Base-by-base conservation (phyloP, 371 early-diverging fungal genomes). In the Mortierella sp. region DNA sequence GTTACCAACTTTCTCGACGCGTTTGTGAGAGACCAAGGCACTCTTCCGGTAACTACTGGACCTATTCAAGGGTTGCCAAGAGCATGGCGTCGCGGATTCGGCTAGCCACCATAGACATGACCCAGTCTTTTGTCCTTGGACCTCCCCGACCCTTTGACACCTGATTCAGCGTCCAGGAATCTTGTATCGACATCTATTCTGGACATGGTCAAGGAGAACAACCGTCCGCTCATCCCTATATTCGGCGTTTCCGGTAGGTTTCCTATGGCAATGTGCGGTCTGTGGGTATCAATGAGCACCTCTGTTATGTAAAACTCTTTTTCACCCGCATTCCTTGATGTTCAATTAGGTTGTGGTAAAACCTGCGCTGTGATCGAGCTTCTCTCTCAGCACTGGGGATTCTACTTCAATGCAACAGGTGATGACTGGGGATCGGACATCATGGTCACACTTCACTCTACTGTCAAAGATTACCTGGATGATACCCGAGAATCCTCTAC, bases 361-460 rank as follows among this genome's bases (percentile, higher is more conserved):
- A 45, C 48, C 3, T 7, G 48, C 48, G 48, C 19, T 48, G 48
- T 3, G 22, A 48, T 48, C n/a, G 48, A 48, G 48, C 48, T 48
- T n/a, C n/a, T 22, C 4, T 22, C 7, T 48, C 48, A 48, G 4
- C 19, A 48, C 22, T 48, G 48, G 48, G 48, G 48, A 1, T 48
- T 14, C 45, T 45, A 2, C 14, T 45, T 45, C 45, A 2, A 45
- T 41, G 74, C 69, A 26, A 26, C 68, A 3, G 24, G 55, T 24
- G 52, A 68, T 24, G 69, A 74, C 43, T 74, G 68, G 69, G 74
- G 69, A 41, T 10, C 40, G 64, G 68, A n/a, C n/a, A n/a, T n/a
- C 31, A 68, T 74, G 68, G 61, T 67, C 26, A 67, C 66, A 1
- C 72, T 71, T 48, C 64, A 64, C 66, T 63, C 41, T 31, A 65